phyloP scores from a whole-genome alignment of 2,329 filamentous ascomycete genomes.

The Sclerotinia sclerotiorum region DNA sequence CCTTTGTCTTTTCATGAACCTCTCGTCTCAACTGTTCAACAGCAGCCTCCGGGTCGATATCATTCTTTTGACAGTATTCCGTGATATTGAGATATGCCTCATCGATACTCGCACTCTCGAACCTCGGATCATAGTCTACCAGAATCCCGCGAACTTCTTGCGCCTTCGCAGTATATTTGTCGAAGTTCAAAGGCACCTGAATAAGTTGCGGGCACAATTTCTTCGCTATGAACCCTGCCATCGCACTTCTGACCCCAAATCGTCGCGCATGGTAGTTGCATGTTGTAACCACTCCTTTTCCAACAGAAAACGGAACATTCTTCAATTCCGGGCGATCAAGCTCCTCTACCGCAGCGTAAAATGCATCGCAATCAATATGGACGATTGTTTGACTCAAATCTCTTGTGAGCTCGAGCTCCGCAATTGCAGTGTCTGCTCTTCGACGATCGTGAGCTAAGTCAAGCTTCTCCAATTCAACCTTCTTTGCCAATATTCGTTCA shows the following conservation, averaged over 20 bases:
- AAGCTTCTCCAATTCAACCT: conserved; percentile 69
- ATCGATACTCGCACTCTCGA: conserved; percentile 92
- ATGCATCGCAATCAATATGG: conserved; percentile 95
- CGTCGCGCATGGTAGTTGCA: conserved; percentile 88
- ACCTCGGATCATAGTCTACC: conserved; percentile 82
- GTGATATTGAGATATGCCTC: conserved; percentile 97
- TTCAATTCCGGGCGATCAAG: conserved; percentile 81
- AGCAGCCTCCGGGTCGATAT: conserved; percentile 67
- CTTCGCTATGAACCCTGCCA: conserved; percentile 94
- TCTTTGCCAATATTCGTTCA: conserved; percentile 71
- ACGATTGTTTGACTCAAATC: conserved; percentile 84
- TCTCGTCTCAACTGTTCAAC: conserved; percentile 77
- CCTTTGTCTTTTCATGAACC: conserved; percentile 71
- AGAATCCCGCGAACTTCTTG: conserved; percentile 81
- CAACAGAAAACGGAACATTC: conserved; percentile 87
- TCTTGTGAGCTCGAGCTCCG: conserved; percentile 72
- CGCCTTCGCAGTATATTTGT: conserved; percentile 89
- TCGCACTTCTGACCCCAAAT: conserved; percentile 88
- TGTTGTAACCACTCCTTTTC: conserved; percentile 63
- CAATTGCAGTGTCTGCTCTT: conserved; percentile 76
- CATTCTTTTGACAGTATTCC: conserved; percentile 70
- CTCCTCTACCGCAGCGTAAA: conserved; percentile 92
- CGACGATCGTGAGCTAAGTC: conserved; percentile 73
- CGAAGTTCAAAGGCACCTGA: conserved; percentile 79
- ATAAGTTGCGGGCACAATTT: conserved; percentile 88